Percentiles rank a stretch among this genome's conserved stretches.
These are phyloP conservation scores for Hermanozyma aechmeae DNA, from an alignment of 805 yeast genomes.

Conservation along the genomic window DNA sequence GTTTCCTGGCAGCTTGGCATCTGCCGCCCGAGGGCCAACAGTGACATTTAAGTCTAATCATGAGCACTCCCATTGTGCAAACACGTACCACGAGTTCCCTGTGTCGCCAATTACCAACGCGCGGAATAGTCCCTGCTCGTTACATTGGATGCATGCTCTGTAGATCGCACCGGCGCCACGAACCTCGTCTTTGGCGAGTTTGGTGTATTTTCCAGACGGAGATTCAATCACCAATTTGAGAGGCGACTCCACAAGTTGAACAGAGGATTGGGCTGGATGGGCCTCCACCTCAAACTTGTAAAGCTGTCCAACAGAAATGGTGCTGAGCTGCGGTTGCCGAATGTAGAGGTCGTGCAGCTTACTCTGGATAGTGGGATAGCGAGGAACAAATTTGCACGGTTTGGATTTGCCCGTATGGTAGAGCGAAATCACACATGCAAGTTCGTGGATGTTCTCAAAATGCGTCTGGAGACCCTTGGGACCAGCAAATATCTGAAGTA, in stretches of 20 bases:
- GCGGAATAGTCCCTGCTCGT: slow-evolving; percentile 75
- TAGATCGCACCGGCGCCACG: slow-evolving; percentile 43
- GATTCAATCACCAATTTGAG: slow-evolving; percentile 64
- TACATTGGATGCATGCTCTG: slow-evolving; percentile 50
- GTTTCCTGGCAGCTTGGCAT: too few relatives aligned
- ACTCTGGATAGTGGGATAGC: slow-evolving; percentile 64
- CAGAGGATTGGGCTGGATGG: slow-evolving; percentile 44
- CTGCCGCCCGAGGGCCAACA: too few relatives aligned
- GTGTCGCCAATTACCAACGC: slow-evolving; percentile 73
- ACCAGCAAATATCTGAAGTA: slow-evolving; percentile 68
- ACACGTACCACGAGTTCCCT: slow-evolving; percentile 75
- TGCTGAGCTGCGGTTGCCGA: slow-evolving; percentile 72
- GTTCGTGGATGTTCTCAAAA: slow-evolving; percentile 51
- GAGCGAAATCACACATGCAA: slow-evolving; percentile 67
- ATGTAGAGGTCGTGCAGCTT: slow-evolving; percentile 71
- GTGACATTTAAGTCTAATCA: too few relatives aligned
- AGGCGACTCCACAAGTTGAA: slow-evolving; percentile 20
- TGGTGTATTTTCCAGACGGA: slow-evolving; percentile 73
- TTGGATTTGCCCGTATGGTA: slow-evolving; percentile 60
- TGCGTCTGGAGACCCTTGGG: slow-evolving; percentile 49
- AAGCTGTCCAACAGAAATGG: slow-evolving; percentile 44
- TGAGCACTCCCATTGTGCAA: slow-evolving; percentile 91
- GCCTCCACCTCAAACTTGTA: slow-evolving; percentile 60
- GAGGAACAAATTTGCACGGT: slow-evolving; percentile 57
- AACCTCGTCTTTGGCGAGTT: slow-evolving; percentile 43